Percentiles rank a stretch among this genome's conserved stretches.
Conservation (phyloP, 1,139 yeast genomes). For the Scheffersomyces titani region DNA sequence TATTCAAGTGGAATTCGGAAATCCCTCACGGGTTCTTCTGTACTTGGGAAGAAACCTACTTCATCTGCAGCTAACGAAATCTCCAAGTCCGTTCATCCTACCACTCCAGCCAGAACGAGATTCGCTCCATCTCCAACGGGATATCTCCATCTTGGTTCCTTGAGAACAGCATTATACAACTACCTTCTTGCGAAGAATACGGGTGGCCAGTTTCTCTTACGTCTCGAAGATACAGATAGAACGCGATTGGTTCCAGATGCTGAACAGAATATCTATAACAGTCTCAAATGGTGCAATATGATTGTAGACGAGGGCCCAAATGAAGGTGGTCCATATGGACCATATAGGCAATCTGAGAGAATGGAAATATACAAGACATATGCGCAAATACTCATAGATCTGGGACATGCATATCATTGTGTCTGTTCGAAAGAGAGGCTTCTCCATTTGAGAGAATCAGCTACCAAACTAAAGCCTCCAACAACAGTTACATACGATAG, state of each 20-base stretch:
- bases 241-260: slow-evolving; percentile 78
- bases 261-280: slow-evolving; percentile 73
- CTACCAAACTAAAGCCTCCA: slow-evolving; percentile 76
- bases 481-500: slow-evolving; percentile 92
- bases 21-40: not conserved
- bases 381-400: slow-evolving; percentile 54
- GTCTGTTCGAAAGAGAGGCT: slow-evolving; percentile 84
- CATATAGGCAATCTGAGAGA: slow-evolving; percentile 85
- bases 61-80: not conserved
- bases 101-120: slow-evolving; percentile 74
- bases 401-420: slow-evolving; percentile 82
- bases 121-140: slow-evolving; percentile 99
- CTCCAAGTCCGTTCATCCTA: slow-evolving; percentile 41
- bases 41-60: not conserved
- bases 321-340: slow-evolving; percentile 67
- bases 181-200: slow-evolving; percentile 79
- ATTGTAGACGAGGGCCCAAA: slow-evolving; percentile 80
- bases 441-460: slow-evolving; percentile 65
- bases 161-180: slow-evolving; percentile 91
- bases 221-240: slow-evolving; percentile 93
- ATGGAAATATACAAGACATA: slow-evolving; percentile 61
- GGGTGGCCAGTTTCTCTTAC: slow-evolving; percentile 74
- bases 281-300: slow-evolving; percentile 77
- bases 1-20: not conserved
- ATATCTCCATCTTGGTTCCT: slow-evolving; percentile 82